phyloP scores from a whole-genome alignment of 73 alveolate genomes.

The Durusdinium trenchii region DNA sequence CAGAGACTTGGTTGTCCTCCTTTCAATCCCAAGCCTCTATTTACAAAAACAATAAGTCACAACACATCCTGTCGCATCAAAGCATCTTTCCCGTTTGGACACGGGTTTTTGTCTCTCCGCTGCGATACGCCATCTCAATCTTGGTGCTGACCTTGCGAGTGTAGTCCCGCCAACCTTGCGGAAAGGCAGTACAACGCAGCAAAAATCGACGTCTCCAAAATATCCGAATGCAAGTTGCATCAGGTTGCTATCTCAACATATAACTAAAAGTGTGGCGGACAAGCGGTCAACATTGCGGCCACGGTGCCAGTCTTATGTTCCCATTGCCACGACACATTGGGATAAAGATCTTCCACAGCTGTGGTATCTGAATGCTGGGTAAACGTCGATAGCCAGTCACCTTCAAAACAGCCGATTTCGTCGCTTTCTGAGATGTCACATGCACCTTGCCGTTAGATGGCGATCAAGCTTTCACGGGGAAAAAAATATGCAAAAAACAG shows the following conservation, averaged over 20 bases:
- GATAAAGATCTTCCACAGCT: slow-evolving; percentile 16
- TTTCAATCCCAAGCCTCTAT: neutral
- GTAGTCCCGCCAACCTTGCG: slow-evolving; percentile 83
- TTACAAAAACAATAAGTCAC: neutral
- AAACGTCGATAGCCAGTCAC: slow-evolving; percentile 39
- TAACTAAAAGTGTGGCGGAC: neutral
- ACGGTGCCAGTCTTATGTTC: slow-evolving; percentile 71
- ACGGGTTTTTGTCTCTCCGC: slow-evolving; percentile 82
- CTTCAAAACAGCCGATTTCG: too few relatives aligned
- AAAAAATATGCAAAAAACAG: too few relatives aligned
- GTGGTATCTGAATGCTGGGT: slow-evolving; percentile 39
- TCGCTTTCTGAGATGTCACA: too few relatives aligned
- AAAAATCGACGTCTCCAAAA: neutral
- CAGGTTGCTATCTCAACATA: neutral
- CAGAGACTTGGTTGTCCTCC: neutral
- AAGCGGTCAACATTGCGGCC: neutral
- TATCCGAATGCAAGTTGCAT: neutral
- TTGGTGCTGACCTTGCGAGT: slow-evolving; percentile 58
- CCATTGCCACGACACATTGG: slow-evolving; percentile 79
- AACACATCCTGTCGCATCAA: neutral
- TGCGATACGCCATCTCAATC: slow-evolving; percentile 77
- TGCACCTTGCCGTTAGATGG: too few relatives aligned
- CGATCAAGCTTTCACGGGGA: too few relatives aligned
- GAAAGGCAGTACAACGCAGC: neutral
- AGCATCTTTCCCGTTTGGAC: slow-evolving; percentile 76